A percentile compares a stretch with the other conserved stretches of the same genome.
Conservation (phyloP, 768 basidiomycete genomes). For the Termitomyces sp. region DNA sequence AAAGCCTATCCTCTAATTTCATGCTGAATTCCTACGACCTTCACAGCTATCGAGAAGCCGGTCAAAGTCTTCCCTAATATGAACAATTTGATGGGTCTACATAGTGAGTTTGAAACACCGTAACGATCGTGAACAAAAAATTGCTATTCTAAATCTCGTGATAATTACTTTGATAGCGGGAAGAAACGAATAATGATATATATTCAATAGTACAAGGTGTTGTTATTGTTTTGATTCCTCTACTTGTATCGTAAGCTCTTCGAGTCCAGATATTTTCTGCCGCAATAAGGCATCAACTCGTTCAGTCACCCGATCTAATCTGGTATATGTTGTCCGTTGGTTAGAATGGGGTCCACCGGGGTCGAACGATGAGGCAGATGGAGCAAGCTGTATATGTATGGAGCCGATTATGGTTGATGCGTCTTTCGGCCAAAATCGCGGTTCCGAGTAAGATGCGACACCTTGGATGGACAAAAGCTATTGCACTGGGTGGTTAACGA, state of each 20-base stretch:
- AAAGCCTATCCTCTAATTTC: neutral
- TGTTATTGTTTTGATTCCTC: slow-evolving; percentile 37
- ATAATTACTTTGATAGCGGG: neutral
- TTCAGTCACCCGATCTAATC: slow-evolving; percentile 70
- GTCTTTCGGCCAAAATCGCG: slow-evolving; percentile 97
- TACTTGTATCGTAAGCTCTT: slow-evolving; percentile 89
- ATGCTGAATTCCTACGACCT: neutral
- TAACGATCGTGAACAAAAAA: neutral
- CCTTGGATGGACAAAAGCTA: slow-evolving; percentile 79
- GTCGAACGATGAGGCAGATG: slow-evolving; percentile 54
- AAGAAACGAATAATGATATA: slow-evolving; percentile 6
- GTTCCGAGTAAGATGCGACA: slow-evolving; percentile 71
- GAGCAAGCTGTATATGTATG: slow-evolving; percentile 85
- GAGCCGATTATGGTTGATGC: slow-evolving; percentile 82
- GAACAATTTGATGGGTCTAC: neutral
- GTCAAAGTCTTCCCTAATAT: neutral
- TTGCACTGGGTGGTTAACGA: slow-evolving; percentile 15
- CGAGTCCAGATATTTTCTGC: slow-evolving; percentile 72
- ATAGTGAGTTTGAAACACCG: no score
- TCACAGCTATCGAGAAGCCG: neutral
- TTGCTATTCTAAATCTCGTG: neutral
- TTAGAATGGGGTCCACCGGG: slow-evolving; percentile 51
- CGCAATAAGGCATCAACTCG: slow-evolving; percentile 73
- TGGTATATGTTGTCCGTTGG: slow-evolving; percentile 48
- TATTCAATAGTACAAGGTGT: slow-evolving; percentile 14